Base-by-base conservation (phyloP, 169 alveolate species). In the Hammondia hammondi region DNA sequence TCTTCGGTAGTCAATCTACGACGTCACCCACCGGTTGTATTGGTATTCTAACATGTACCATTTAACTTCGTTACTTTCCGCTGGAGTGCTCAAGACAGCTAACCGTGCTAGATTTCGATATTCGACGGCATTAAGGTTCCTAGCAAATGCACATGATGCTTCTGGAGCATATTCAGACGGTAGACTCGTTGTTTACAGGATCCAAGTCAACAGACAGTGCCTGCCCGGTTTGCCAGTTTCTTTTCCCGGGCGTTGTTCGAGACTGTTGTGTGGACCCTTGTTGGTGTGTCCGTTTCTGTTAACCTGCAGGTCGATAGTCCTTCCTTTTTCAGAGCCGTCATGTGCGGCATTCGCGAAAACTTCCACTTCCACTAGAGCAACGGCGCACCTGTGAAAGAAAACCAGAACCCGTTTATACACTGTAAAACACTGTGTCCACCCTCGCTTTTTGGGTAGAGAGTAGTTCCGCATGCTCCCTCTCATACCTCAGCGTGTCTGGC, bases 291-390 rank as follows among this genome's bases (percentile, higher is more conserved):
- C n/a, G 2, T 9, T 27, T 67, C 32, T 67, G 77, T 67, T 27
- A 4, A 17, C 24, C 35, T 67, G 27, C 70, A 82, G 90, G 72
- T 29, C 72, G 70, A 82, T 35, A 10, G 71, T 2, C 90, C 90
- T 17, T 21, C 90, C 70, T 82, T 82, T 70, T 82, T 82, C 70
- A 37, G 43, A 48, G 43, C 57, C 35, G 90, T 82, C 37, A 82
- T 82, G 90, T 1, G 39, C 29, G 90, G 90, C 71, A 82, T 82
- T 82, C 71, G 70, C 37, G 70, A 35, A 70, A 39, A 82, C 90
- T 82, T 82, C 70, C 90, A 48, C 71, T 82, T 82, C 70, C 24
- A 12, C 21, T 82, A 73, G 32, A 35, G 24, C 46, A n/a, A 19
- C 24, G 10, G 85, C 46, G 2, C 61, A 52, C 0, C 61, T 7